phyloP scores from a whole-genome alignment of 176 grass and related monocot species.

The Thalia dealbata region DNA sequence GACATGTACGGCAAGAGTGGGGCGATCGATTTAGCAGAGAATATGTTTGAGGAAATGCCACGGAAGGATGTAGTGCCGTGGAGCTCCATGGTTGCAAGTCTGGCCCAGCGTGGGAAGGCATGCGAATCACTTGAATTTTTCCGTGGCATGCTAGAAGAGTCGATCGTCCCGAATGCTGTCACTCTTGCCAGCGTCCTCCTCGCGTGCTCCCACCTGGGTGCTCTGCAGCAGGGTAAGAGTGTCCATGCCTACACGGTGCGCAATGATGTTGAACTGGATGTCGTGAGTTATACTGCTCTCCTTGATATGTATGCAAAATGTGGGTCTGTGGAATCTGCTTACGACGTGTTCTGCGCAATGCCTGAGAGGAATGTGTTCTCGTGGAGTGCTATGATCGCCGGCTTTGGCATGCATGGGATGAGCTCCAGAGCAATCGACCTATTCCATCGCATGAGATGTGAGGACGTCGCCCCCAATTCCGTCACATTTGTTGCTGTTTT shows the following conservation, averaged over 20 bases:
- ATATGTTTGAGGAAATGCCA: constrained; percentile 20
- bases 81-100: constrained; percentile 11
- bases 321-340: constrained; percentile 1
- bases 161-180: constrained; percentile 4
- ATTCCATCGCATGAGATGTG: constrained; percentile 9
- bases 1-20: constrained; percentile 22
- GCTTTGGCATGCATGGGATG: constrained; percentile 18
- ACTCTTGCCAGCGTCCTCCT: constrained; percentile 15
- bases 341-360: constrained; percentile 4
- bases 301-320: constrained; percentile 22
- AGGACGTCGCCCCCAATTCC: constrained; percentile 4
- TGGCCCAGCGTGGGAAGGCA: constrained; percentile 12
- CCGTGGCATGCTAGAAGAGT: constrained; percentile 2
- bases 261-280: constrained; percentile 12
- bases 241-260: constrained; percentile 12
- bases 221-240: constrained; percentile 17
- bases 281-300: constrained; percentile 16
- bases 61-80: constrained; percentile 14
- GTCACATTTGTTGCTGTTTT: constrained; percentile 22
- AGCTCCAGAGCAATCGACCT: constrained; percentile 5
- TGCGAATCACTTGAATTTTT: constrained; percentile 6
- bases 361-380: constrained; percentile 12
- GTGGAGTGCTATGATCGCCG: constrained; percentile 21
- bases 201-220: constrained; percentile 12
- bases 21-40: neutral